phyloP scores from a whole-genome alignment of 1,284 basidiomycete genomes.

The Trametes hirsuta region DNA sequence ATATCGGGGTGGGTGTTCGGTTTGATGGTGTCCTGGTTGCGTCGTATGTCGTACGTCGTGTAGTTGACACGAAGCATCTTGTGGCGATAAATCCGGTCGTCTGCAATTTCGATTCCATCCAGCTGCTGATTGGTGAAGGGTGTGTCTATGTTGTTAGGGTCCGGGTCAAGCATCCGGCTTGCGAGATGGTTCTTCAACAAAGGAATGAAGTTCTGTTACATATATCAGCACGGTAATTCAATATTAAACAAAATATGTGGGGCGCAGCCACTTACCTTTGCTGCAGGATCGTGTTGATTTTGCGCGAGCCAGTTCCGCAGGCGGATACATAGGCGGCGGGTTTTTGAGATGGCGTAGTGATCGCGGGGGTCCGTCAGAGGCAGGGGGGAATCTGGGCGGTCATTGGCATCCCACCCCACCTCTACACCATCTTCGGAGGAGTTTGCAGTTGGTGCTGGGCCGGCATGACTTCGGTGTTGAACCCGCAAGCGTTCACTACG shows the following conservation, averaged over 20 bases:
- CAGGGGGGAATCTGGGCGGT: background rate
- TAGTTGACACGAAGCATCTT: constrained; percentile 41
- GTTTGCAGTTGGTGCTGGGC: too few relatives aligned
- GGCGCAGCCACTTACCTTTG: background rate
- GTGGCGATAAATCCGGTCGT: constrained; percentile 36
- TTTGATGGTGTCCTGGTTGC: constrained; percentile 43
- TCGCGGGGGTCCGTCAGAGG: background rate
- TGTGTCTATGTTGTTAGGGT: constrained; percentile 3
- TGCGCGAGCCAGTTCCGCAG: background rate
- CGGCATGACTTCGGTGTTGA: too few relatives aligned
- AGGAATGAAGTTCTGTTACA: constrained; percentile 26
- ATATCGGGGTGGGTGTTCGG: constrained; percentile 36
- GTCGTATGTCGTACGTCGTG: constrained; percentile 46
- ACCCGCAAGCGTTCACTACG: background rate
- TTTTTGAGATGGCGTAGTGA: background rate
- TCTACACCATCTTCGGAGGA: too few relatives aligned
- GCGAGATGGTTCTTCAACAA: constrained; percentile 30
- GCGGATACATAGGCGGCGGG: background rate
- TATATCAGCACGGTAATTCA: too few relatives aligned
- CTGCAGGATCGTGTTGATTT: background rate
- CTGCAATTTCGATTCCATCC: background rate
- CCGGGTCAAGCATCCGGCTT: constrained; percentile 12
- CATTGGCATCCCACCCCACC: background rate
- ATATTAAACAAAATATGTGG: background rate
- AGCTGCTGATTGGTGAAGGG: constrained; percentile 20